Base-by-base conservation (phyloP, 805 yeast species). In the Pichia insulana region DNA sequence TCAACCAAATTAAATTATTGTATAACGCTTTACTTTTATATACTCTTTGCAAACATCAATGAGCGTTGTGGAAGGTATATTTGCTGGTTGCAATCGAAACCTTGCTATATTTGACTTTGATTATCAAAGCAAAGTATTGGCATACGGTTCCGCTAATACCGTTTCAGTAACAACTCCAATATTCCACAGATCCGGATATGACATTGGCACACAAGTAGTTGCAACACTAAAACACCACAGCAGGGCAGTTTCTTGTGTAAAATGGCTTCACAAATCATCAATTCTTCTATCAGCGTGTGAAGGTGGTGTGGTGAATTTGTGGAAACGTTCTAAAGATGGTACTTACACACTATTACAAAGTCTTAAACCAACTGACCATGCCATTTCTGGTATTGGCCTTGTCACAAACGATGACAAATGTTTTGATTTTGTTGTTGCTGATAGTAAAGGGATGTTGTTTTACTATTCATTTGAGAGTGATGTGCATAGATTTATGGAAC, bases 51-150 rank as follows among this genome's bases (percentile, higher is more conserved):
- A n/a, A n/a, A n/a, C n/a, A 4, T 7, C 4, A 27, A 42, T 42
- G 45, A 34, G 20, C 18, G 15, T 13, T 52, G 54, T 51, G 36
- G 82, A 78, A 43, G 84, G 83, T 15, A 65, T 79, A 4, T 81
- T 83, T 56, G 67, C 74, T 16, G 94, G 94, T 13, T 87, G 86
- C 30, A 84, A 83, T 56, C 73, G 71, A 46, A 86, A 80, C 51
- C 64, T 77, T 5, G 74, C 71, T 45, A 76, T 73, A 6, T 70
- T 79, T 19, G 88, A 78, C 52, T 72, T 70, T 49, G 66, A 70
- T 45, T 41, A 55, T 0, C 41, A 43, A 1, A 50, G 52, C 10
- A 54, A 64, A 18, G 42, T 72, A 4, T 68, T 83, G 7, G 94
- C 92, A 0, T 85, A 69, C 58, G 95, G 89, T 7, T 86, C 92